Evolutionary conservation across 345 rosid genomes (phyloP).

Genomic region (Dovyalis caffra): DNA sequence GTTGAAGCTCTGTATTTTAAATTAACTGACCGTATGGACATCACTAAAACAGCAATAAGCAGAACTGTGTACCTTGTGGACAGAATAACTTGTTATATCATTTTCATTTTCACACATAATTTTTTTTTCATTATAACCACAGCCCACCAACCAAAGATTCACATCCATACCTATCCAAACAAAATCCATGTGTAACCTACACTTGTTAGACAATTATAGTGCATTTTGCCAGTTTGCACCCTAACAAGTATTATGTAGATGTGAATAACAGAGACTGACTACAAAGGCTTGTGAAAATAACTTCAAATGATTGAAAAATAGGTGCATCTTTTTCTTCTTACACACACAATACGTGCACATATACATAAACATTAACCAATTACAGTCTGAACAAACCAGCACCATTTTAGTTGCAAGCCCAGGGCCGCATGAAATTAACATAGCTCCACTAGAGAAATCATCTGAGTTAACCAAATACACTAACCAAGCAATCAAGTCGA

Average conservation of each 20-base stretch:
- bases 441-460: conserved; percentile 20
- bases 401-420: too few relatives aligned
- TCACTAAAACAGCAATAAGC: neutral
- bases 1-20: neutral
- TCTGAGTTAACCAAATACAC: conserved; percentile 28
- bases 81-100: neutral
- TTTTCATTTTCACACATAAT: neutral
- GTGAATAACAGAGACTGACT: conserved; percentile 1
- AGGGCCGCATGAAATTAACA: neutral
- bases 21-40: neutral
- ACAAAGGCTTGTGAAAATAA: neutral
- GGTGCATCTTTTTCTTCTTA: neutral
- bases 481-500: conserved; percentile 93
- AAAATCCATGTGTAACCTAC: neutral
- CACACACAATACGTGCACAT: too few relatives aligned
- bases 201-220: neutral
- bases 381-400: too few relatives aligned
- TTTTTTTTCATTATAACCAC: neutral
- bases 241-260: neutral
- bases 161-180: neutral
- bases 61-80: neutral
- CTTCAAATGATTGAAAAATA: neutral
- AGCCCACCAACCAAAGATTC: neutral
- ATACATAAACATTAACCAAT: too few relatives aligned
- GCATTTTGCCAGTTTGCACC: neutral